Evolutionary conservation across 306 rosid genomes (phyloP).

Genomic region (Carpinus viminea): DNA sequence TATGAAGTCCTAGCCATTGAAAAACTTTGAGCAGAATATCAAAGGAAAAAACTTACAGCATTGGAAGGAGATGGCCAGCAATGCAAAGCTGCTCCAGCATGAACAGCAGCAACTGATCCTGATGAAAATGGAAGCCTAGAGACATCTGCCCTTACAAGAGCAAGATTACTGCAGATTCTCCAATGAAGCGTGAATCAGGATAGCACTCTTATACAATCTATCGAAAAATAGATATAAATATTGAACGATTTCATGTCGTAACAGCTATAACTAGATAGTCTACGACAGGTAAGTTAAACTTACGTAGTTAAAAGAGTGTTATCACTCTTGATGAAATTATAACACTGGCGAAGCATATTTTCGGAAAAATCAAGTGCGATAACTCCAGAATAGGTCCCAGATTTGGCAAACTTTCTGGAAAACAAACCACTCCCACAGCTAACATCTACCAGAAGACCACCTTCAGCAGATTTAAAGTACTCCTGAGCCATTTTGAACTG

Average conservation of each 20-base stretch:
- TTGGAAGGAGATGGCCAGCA: conserved; percentile 98
- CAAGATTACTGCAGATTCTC: conserved; percentile 71
- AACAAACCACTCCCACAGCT: conserved; percentile 97
- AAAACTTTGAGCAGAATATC: conserved; percentile 13
- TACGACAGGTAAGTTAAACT: conserved; percentile 18
- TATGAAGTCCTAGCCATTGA: not conserved
- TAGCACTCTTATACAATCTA: not conserved
- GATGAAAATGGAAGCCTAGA: conserved; percentile 90
- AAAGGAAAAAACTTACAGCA: conserved; percentile 65
- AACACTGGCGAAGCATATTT: conserved; percentile 89
- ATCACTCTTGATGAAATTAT: conserved; percentile 79
- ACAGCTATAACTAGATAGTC: conserved; percentile 9
- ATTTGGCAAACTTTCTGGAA: conserved; percentile 77
- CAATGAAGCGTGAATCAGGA: conserved; percentile 30
- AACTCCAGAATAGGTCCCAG: conserved; percentile 70
- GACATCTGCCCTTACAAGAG: conserved; percentile 96
- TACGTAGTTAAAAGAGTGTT: conserved; percentile 53
- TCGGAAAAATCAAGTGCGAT: conserved; percentile 89
- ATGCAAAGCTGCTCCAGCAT: conserved; percentile 95
- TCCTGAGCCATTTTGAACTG: conserved; percentile 94
- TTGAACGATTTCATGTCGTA: conserved; percentile 9
- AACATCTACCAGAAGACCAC: conserved; percentile 79
- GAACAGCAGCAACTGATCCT: conserved; percentile 88
- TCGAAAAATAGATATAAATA: not conserved
- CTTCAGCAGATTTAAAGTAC: conserved; percentile 69